Base-by-base conservation (phyloP, 2,329 filamentous ascomycete genomes). In the Corinectria fuckeliana region DNA sequence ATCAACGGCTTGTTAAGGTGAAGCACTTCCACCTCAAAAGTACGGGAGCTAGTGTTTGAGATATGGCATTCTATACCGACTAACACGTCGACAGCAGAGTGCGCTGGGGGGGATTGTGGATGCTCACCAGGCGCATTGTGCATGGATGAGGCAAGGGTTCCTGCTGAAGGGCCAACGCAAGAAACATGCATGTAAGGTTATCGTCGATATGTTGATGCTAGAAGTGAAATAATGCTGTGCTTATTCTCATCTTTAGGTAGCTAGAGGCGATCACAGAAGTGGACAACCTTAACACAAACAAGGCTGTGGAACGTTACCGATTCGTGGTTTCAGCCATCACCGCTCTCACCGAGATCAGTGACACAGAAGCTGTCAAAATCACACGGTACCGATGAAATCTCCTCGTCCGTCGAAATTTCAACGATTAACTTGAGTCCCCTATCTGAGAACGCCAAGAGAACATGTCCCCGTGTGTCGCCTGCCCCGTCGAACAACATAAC, bases 261-360 rank as follows among this genome's bases (percentile, higher is more conserved):
- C 25, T 11, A 20, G 23, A 20, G 55, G 11, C 25, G 41, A 42
- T 58, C 49, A 34, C 20, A 21, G 20, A 42, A n/a, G 9, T 39
- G 16, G 48, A 32, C 45, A 45, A 58, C 50, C 50, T 58, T 58
- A 58, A 50, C 44, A 7, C 8, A 14, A 38, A 30, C 34, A 38
- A 41, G 23, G 25, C 42, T 49, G 50, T 16, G 34, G 44, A 44
- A 20, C 36, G 8, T 16, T 3, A n/a, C 18, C 25, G 4, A 47
- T 25, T 39, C 18, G 32, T 23, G n/a, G 56, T 54, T 58, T 58
- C 56, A 58, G 55, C 32, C 54, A 50, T 25, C 54, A 51, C 47
- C 48, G 54, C 16, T 47, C 36, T 36, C 50, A 58, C 56, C 44
- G 38, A 54, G 36, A 38, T 53, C 36, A 30, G 23, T 30, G 25